Evolutionary conservation across 306 rosid genomes (phyloP).

Genomic region (Quercus robur): DNA sequence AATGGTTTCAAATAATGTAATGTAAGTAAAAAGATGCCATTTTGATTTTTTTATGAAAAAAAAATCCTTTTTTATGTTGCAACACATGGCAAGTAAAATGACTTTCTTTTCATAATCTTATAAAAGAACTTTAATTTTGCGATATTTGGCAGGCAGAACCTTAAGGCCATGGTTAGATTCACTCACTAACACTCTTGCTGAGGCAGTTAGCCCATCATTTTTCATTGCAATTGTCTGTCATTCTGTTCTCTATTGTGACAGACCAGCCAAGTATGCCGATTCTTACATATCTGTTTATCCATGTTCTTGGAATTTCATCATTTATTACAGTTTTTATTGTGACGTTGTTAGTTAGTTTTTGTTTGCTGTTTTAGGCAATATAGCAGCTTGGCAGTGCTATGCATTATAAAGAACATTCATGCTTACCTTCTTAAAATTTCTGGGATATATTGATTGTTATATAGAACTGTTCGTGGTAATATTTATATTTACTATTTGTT

Average conservation of each 20-base stretch:
- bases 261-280: background rate
- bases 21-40: no score
- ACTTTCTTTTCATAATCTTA: no score
- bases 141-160: no score
- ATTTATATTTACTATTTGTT: background rate
- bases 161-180: background rate
- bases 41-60: no score
- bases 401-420: background rate
- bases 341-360: background rate
- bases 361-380: background rate
- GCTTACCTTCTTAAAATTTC: constrained; percentile 1
- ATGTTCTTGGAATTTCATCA: background rate
- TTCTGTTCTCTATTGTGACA: background rate
- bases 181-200: background rate
- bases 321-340: background rate
- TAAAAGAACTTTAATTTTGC: no score
- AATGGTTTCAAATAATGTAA: no score
- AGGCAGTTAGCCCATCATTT: background rate
- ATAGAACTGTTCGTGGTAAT: background rate
- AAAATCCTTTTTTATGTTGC: no score
- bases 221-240: background rate
- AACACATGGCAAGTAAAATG: no score
- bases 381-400: background rate
- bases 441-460: constrained; percentile 3
- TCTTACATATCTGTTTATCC: background rate